Evolutionary conservation across 192 early-diverging fungal species (phyloP), one percentile per base, ranked within the genome.

Genomic region (Powellomyces hirtus): DNA sequence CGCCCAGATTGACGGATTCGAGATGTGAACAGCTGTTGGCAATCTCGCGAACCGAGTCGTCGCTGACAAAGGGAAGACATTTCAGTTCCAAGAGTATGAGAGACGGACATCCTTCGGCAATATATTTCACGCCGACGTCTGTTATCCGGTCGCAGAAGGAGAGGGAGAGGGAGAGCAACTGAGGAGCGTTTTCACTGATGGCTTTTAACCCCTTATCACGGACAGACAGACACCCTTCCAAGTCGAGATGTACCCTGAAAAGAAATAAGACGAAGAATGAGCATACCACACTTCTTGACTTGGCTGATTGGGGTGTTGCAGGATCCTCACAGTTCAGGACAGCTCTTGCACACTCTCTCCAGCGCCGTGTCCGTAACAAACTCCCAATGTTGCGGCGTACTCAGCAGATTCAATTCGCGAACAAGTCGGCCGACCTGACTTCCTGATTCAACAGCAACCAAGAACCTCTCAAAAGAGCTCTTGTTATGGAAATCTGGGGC

Each of bases 251-350:
- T 58, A 18, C 30, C 1, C 65, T 67, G 29, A 2, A 38, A 16
- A 37, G 26, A 58, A 29, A 38, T 24, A 7, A 31, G 18, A 10
- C 4, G n/a, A 13, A 42, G 20, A 55, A 38, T 57, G 42, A 35
- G 24, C 2, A 36, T 11, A 13, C 0, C 29, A 42, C 10, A 40
- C 11, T 8, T 22, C n/a, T 6, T 58, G 33, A 33, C 14, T 49
- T 16, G 26, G 16, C n/a, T 18, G 46, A 7, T 49, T 5, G 18
- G 18, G 18, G 40, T 11, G 51, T 24, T 27, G 13, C 26, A 8
- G 51, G 7, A 27, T 18, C 26, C 57, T 59, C 40, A 69, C 58
- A 69, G 7, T 13, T 67, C n/a, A 22, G 67, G 67, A 45, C 67
- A 69, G 7, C 16, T 58, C 30, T 69, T 33, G 16, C n/a, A 7